A percentile compares a stretch with the other conserved stretches of the same genome.
Conservation (phyloP, 139 green algal genomes). For the Chloropicon primus region DNA sequence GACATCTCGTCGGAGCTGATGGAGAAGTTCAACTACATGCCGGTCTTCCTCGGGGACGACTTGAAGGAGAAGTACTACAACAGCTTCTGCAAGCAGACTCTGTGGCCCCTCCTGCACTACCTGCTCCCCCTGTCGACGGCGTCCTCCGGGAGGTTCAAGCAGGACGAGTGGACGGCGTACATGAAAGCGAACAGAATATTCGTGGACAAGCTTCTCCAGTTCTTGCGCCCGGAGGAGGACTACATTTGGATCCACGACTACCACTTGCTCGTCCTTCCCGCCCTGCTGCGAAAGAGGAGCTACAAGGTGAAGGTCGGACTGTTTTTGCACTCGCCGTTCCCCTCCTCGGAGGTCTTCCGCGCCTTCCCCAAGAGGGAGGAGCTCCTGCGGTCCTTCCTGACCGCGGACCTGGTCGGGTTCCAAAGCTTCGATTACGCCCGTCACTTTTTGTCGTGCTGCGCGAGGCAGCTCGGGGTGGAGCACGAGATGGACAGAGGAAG, state of each 20-base stretch:
- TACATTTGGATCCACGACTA: constrained; percentile 99
- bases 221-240: constrained; percentile 47
- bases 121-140: constrained; percentile 70
- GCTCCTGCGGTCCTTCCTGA: constrained; percentile 82
- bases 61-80: constrained; percentile 61
- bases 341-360: constrained; percentile 91
- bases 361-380: constrained; percentile 89
- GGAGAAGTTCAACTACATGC: constrained; percentile 62
- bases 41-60: constrained; percentile 76
- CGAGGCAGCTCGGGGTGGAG: constrained; percentile 89
- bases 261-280: constrained; percentile 93
- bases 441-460: constrained; percentile 93
- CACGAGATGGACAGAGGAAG: constrained; percentile 68
- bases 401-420: constrained; percentile 91
- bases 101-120: constrained; percentile 98
- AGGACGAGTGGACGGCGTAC: constrained; percentile 79
- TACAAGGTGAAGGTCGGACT: constrained; percentile 53
- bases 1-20: constrained; percentile 56
- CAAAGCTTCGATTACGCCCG: constrained; percentile 98
- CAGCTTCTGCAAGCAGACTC: constrained; percentile 91
- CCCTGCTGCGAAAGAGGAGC: constrained; percentile 57
- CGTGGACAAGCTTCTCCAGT: constrained; percentile 24
- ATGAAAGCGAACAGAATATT: constrained; percentile 89
- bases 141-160: constrained; percentile 62
- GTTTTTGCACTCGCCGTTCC: constrained; percentile 97